Conservation (phyloP, 73 alveolate genomes). For the Paramecium sonneborni region DNA sequence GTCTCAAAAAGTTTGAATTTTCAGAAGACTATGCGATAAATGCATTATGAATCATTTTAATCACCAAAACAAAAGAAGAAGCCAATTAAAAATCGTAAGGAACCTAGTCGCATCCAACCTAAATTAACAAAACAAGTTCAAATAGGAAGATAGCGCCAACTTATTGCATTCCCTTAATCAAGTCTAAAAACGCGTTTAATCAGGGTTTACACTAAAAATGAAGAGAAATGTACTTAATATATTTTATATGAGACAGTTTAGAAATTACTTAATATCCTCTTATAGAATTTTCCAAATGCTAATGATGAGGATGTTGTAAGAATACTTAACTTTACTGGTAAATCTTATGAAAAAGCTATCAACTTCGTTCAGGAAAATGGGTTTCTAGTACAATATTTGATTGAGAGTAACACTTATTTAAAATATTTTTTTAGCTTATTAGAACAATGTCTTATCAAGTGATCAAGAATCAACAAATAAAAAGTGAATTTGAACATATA, state of each 20-base stretch:
- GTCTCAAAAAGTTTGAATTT: neutral
- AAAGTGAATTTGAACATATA: neutral
- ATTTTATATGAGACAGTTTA: neutral
- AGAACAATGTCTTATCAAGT: neutral
- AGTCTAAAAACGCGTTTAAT: constrained; percentile 45
- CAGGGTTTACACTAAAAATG: constrained; percentile 16
- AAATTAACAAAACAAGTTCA: neutral
- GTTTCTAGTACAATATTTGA: neutral
- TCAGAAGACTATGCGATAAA: neutral
- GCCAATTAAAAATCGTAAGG: neutral
- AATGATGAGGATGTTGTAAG: constrained; percentile 57
- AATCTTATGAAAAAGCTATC: constrained; percentile 9
- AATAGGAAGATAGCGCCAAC: constrained; percentile 9
- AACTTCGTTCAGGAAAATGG: constrained; percentile 37
- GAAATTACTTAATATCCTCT: neutral
- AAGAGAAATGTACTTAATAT: neutral
- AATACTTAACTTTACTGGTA: constrained; percentile 29
- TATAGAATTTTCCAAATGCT: neutral
- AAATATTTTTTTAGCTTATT: neutral
- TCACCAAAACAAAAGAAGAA: neutral
- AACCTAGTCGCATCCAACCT: neutral
- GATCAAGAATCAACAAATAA: constrained; percentile 5
- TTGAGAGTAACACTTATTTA: neutral
- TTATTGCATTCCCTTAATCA: neutral
- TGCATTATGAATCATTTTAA: neutral